A percentile compares a stretch with the other conserved stretches of the same genome.
Conservation (phyloP, 257 asterid genomes). For the Solanum bukasovii region DNA sequence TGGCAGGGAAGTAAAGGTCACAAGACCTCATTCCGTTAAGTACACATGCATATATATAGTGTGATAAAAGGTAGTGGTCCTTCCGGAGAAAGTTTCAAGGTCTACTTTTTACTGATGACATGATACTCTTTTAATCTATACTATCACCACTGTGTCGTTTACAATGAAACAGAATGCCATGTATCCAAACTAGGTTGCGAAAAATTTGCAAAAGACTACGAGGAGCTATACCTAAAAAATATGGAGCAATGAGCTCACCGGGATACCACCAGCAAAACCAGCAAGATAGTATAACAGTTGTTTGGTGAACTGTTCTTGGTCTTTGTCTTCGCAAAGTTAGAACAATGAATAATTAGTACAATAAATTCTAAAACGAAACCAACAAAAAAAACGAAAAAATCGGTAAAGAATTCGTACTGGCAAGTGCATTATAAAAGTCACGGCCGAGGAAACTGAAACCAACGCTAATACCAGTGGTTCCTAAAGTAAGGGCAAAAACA, state of each 20-base stretch:
- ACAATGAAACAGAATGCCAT: not conserved
- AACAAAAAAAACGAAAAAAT: not conserved
- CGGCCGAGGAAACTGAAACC: slow-evolving; percentile 88
- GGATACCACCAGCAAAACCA: slow-evolving; percentile 81
- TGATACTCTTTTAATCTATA: not conserved
- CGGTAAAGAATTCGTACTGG: slow-evolving; percentile 40
- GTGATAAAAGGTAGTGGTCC: not conserved
- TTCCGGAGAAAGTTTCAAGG: not conserved
- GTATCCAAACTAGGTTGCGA: not conserved
- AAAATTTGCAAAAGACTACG: not conserved
- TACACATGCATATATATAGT: not conserved
- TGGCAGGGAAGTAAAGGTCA: not conserved
- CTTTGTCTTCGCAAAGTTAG: slow-evolving; percentile 49
- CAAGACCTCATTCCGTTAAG: not conserved
- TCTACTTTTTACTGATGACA: not conserved
- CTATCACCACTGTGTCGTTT: not conserved
- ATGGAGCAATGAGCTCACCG: slow-evolving; percentile 84
- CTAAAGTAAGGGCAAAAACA: slow-evolving; percentile 86
- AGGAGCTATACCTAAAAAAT: slow-evolving; percentile 46
- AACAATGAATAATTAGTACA: not conserved
- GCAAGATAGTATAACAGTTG: slow-evolving; percentile 67
- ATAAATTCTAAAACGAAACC: not conserved
- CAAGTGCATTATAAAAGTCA: slow-evolving; percentile 86
- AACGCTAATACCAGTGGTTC: slow-evolving; percentile 86
- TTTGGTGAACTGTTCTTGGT: slow-evolving; percentile 75